Base-by-base conservation (phyloP, 495 filamentous ascomycete genomes). In the Chaetomium cochliodes region DNA sequence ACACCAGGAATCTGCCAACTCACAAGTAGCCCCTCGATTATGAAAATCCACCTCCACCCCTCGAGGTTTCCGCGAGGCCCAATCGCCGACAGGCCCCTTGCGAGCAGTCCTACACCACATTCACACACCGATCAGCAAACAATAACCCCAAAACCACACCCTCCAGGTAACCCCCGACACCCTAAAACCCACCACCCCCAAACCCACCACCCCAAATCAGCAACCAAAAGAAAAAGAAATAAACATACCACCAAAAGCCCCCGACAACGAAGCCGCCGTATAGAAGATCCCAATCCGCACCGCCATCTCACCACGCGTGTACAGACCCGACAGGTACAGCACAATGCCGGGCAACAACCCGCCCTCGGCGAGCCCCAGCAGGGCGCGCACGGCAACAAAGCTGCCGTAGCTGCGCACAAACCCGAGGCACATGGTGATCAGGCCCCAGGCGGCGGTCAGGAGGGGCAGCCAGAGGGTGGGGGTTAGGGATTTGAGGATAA, bases 341-440 rank as follows among this genome's bases (percentile, higher is more conserved):
- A 82, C 79, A 58, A 82, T 82, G 41, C 81, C 81, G 0, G 81
- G 81, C 11, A 82, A 58, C n/a, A 83, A 68, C 13, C 80, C 80
- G 44, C 80, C 80, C 73, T 84, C 80, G 6, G 79, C 77, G 15
- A 82, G 56, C 44, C 93, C 93, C 5, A 97, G 81, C 68, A 92
- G 88, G 70, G 86, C 92, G 18, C 92, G 81, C 12, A 90, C 87
- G 50, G 86, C 86, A 76, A 92, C 85, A 65, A 96, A 86, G 13
- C 89, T 90, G 4, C 80, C 73, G 72, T 86, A 96, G 68, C 88
- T 90, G 28, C 85, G 79, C 0, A 92, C 86, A 13, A 96, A 81
- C 1, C 93, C 93, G 77, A 94, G 90, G 51, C 80, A 85, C 54
- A 88, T 90, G 30, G 74, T 79, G 37, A 80, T 74, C 44, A 81